Evolutionary conservation across 345 rosid species (phyloP).

Genomic region (Populus deltoides): DNA sequence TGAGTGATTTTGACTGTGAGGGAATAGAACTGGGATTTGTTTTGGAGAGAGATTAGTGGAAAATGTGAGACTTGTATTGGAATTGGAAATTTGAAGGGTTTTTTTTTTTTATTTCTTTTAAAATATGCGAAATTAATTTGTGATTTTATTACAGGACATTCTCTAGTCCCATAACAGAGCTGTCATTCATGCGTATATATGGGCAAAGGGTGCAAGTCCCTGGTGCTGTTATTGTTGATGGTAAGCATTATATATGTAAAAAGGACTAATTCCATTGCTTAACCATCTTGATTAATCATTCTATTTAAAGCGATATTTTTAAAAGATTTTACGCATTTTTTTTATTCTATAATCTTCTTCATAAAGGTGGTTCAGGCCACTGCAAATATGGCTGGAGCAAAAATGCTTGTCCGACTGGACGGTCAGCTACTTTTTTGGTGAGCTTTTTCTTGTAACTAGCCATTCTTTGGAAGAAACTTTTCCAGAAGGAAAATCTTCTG

Average conservation of each 20-base stretch:
- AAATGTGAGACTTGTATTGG: background rate
- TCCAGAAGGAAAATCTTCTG: background rate
- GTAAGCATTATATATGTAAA: slow-evolving; percentile 30
- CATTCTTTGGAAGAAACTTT: slow-evolving; percentile 1
- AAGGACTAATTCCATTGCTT: background rate
- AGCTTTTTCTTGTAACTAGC: slow-evolving; percentile 16
- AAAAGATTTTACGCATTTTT: background rate
- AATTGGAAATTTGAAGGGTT: background rate
- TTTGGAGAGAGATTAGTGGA: no score
- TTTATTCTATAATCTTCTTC: background rate
- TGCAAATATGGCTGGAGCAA: slow-evolving; percentile 95
- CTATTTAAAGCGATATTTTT: background rate
- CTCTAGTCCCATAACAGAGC: slow-evolving; percentile 34
- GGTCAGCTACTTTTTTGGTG: slow-evolving; percentile 78
- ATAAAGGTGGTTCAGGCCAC: slow-evolving; percentile 87
- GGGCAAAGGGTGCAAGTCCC: slow-evolving; percentile 57
- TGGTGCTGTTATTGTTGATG: slow-evolving; percentile 76
- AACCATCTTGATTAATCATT: background rate
- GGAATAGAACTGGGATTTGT: no score
- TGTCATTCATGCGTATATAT: slow-evolving; percentile 66
- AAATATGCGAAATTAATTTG: background rate
- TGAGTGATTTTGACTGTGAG: no score
- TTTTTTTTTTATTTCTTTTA: background rate
- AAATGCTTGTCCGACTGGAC: slow-evolving; percentile 65
- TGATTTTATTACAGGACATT: slow-evolving; percentile 38